Conservation (phyloP, 2,329 filamentous ascomycete species). For the Parasarocladium wereldwijsianum region DNA sequence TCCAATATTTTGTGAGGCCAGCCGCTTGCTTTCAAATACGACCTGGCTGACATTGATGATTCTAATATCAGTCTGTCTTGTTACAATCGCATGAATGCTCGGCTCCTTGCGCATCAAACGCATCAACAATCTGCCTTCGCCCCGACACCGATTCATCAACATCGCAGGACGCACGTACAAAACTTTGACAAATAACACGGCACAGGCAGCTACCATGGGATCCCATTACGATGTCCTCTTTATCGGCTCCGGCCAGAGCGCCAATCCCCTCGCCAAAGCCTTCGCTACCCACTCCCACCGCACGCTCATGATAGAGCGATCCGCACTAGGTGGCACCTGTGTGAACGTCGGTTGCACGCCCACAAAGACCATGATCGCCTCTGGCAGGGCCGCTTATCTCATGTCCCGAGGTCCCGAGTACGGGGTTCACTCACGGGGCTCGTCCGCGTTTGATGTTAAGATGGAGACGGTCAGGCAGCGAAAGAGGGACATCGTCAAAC, state of each 20-base stretch:
- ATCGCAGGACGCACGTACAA: too few relatives aligned
- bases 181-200: too few relatives aligned
- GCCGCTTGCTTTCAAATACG: too few relatives aligned
- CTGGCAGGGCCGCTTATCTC: conserved; percentile 32
- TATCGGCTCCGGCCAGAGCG: conserved; percentile 37
- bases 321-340: conserved; percentile 36
- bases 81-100: too few relatives aligned
- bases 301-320: conserved; percentile 31
- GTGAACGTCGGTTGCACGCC: conserved; percentile 41
- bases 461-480: conserved; percentile 34
- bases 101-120: too few relatives aligned
- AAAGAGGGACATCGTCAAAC: conserved; percentile 36
- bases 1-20: too few relatives aligned
- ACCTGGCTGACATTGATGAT: too few relatives aligned
- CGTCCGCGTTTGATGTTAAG: conserved; percentile 22
- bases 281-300: conserved; percentile 28
- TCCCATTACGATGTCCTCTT: conserved; percentile 21
- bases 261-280: conserved; percentile 31
- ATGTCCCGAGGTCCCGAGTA: conserved; percentile 25
- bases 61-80: too few relatives aligned
- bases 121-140: too few relatives aligned
- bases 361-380: conserved; percentile 41
- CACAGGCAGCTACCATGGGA: too few relatives aligned
- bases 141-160: too few relatives aligned
- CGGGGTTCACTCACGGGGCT: conserved; percentile 20